Evolutionary conservation across 2,329 filamentous ascomycete species (phyloP), one percentile per base, ranked within the genome.

Genomic region (Herpomyces periplanetae): DNA sequence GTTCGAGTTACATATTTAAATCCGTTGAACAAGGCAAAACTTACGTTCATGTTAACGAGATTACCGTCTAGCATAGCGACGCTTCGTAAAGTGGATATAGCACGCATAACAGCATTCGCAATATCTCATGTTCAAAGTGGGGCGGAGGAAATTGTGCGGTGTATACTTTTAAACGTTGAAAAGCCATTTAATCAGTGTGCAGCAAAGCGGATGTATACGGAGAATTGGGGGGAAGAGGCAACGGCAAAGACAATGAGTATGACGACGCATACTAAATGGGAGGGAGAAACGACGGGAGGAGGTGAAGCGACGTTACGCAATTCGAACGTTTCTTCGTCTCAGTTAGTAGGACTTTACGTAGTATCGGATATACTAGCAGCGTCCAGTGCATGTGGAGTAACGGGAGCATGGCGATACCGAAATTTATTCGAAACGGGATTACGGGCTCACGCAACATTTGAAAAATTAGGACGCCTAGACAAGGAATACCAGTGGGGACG

Each of bases 111-210:
- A 1, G 52, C 62, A 3, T 88, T 91, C 37, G 73, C 73, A 6
- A 69, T 91, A 21, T 61, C 60, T 2, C 69, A 91, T 34, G 65
- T 71, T 2, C 66, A 62, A 15, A 50, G 57, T 9, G 80, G 73
- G 8, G 64, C 68, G 6, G 65, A 84, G 26, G 80, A 91, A 40
- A 61, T 88, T 13, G 71, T 85, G n/a, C 54, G 75, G 19, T 54
- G 85, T 39, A 58, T 91, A 14, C 51, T 85, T 0, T 49, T 57
- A 1, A 91, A 96, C 30, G 47, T 91, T 13, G 47, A 63, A 23
- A 54, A 49, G 19, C 80, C 80, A 0, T 55, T 84, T 22, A 51
- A 58, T 4, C 54, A 61, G 27, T 66, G 58, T 1, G 50, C 49
- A 4, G 64, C 63, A 10, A 73, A 68, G 23, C 52, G 57, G 0